phyloP scores from a whole-genome alignment of 768 basidiomycete genomes.

The Tulasnella sp. region DNA sequence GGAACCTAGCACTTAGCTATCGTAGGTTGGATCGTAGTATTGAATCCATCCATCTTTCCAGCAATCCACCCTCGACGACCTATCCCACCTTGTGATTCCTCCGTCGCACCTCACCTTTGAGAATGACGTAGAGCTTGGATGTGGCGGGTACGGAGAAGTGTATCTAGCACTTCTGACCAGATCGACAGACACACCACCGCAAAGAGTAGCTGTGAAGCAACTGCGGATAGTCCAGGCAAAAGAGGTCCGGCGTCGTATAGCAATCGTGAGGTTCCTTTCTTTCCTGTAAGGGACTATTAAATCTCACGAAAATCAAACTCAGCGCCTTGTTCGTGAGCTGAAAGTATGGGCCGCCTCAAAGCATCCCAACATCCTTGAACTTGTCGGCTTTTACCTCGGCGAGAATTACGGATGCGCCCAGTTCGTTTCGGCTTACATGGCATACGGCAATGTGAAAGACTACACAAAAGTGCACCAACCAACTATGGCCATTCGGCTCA shows the following conservation, averaged over 20 bases:
- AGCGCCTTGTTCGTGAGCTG: not conserved
- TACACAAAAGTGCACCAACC: not conserved
- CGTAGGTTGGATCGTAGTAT: not conserved
- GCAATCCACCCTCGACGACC: not conserved
- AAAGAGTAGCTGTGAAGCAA: slow-evolving; percentile 12
- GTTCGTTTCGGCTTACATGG: not conserved
- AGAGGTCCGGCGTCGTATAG: not conserved
- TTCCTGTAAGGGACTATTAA: no score
- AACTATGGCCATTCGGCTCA: not conserved
- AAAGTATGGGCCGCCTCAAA: slow-evolving; percentile 3
- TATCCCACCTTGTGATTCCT: not conserved
- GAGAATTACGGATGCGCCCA: not conserved
- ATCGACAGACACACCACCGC: not conserved
- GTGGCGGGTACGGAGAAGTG: not conserved
- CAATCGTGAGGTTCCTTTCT: not conserved
- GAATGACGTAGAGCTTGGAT: not conserved
- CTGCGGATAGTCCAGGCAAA: not conserved
- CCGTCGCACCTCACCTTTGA: not conserved
- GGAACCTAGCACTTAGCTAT: not conserved
- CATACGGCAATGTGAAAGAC: not conserved
- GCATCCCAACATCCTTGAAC: slow-evolving; percentile 6
- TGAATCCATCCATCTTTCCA: not conserved
- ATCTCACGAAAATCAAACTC: not conserved
- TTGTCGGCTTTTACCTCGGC: slow-evolving; percentile 1
- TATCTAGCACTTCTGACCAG: not conserved